phyloP scores from a whole-genome alignment of 2,329 filamentous ascomycete species.

The Diaporthe batatas region DNA sequence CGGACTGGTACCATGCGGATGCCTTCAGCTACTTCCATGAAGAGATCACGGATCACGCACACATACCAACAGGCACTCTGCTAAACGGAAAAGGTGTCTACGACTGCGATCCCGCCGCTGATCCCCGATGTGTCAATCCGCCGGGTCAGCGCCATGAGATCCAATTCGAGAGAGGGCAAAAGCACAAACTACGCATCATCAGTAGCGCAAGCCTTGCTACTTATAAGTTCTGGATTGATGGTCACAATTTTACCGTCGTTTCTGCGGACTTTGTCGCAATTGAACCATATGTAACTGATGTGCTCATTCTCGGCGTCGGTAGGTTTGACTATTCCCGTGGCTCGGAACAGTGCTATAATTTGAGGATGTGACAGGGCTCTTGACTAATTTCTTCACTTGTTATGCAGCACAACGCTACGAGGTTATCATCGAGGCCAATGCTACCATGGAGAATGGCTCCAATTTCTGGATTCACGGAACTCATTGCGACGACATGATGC shows the following conservation, averaged over 20 bases:
- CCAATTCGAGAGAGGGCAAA: slow-evolving; percentile 49
- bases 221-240: slow-evolving; percentile 61
- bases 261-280: slow-evolving; percentile 62
- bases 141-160: slow-evolving; percentile 17
- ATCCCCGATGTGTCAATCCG: slow-evolving; percentile 48
- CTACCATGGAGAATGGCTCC: slow-evolving; percentile 43
- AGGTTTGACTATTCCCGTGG: too few species aligned
- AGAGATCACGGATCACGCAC: neutral
- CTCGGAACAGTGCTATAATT: too few species aligned
- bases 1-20: slow-evolving; percentile 68
- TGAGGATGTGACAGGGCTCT: too few species aligned
- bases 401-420: slow-evolving; percentile 55
- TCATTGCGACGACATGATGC: slow-evolving; percentile 39
- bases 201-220: slow-evolving; percentile 60
- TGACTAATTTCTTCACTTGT: too few species aligned
- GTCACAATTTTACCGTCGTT: slow-evolving; percentile 62
- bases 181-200: slow-evolving; percentile 58
- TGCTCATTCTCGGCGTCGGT: slow-evolving; percentile 56
- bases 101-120: slow-evolving; percentile 53
- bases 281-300: slow-evolving; percentile 61
- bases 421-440: slow-evolving; percentile 55
- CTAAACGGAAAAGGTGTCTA: slow-evolving; percentile 58
- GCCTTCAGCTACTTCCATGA: neutral
- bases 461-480: slow-evolving; percentile 46
- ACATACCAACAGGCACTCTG: slow-evolving; percentile 54